Base-by-base conservation (phyloP, 2,329 filamentous ascomycete genomes). In the Fusarium subglutinans region DNA sequence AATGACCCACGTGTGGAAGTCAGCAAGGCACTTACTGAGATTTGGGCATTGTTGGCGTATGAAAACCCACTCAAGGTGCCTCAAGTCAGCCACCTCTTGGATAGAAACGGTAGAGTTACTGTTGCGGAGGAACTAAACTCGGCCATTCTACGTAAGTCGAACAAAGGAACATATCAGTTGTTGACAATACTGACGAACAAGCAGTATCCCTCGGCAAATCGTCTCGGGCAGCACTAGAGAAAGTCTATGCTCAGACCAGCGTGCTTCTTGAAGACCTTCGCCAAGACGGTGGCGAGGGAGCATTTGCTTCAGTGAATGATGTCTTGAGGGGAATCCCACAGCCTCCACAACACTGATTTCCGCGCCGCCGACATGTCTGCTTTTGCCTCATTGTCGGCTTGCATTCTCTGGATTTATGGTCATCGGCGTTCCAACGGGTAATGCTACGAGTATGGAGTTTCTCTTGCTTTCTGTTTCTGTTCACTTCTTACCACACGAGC, bases 101-200 rank as follows among this genome's bases (percentile, higher is more conserved):
- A 97, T 77, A 87, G 89, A 44, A 90, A 89, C 59, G 94, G 94
- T 3, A 87, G 96, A 48, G 90, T 91, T 24, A 87, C 90, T 24
- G 94, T 98, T 45, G 95, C 95, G 14, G 96, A 99, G 84, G 95
- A 98, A 82, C 86, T 99, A 64, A 98, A 98, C 82, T 94, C 94
- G 69, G 95, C 94, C 53, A 98, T 99, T 77, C 83, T 99, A 69
- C 91, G 95, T 97, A 85, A 85, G 91, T 87, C 22, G 41, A 55
- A 17, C 26, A 53, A 44, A 56, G 17, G n/a, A 56, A 45, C 24
- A 20, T 33, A 18, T 24, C 41, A 24, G 44, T 53, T 13, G 41
- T 28, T n/a, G 10, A 35, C 43, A 50, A 26, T 30, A 26, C 78
- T 80, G 77, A 80, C 61, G 18, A 43, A 11, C 10, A 28, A 43